phyloP scores from a whole-genome alignment of 2,329 filamentous ascomycete genomes.

The Plectosphaerella plurivora region DNA sequence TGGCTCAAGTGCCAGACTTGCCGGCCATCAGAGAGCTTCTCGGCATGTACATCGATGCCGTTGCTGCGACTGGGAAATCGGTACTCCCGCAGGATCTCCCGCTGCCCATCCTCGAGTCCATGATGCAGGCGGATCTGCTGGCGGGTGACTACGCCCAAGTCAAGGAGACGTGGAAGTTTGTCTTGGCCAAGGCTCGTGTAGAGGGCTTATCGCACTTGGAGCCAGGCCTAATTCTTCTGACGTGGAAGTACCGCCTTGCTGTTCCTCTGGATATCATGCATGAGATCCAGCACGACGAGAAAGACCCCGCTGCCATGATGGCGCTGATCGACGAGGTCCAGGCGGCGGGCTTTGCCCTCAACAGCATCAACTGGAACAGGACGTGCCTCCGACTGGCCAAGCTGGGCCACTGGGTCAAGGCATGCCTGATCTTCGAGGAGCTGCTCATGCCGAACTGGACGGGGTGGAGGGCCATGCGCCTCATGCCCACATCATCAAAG shows the following conservation, averaged over 20 bases:
- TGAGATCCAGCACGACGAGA: slow-evolving; percentile 32
- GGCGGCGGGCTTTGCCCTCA: slow-evolving; percentile 65
- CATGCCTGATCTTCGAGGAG: slow-evolving; percentile 71
- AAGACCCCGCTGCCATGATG: slow-evolving; percentile 41
- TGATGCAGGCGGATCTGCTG: slow-evolving; percentile 64
- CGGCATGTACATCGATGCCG: slow-evolving; percentile 42
- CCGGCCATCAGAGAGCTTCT: slow-evolving; percentile 55
- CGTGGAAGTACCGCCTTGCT: slow-evolving; percentile 49
- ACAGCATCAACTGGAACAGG: slow-evolving; percentile 76
- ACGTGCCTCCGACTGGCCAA: slow-evolving; percentile 65
- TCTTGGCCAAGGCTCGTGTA: slow-evolving; percentile 47
- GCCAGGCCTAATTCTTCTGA: slow-evolving; percentile 29
- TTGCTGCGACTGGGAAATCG: slow-evolving; percentile 23
- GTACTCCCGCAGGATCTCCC: slow-evolving; percentile 33
- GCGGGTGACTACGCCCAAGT: slow-evolving; percentile 57
- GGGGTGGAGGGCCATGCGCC: slow-evolving; percentile 55
- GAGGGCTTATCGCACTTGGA: slow-evolving; percentile 29
- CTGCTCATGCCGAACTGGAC: slow-evolving; percentile 75
- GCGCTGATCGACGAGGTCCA: slow-evolving; percentile 51
- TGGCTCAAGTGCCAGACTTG: slow-evolving; percentile 35
- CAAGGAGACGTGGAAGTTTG: slow-evolving; percentile 61
- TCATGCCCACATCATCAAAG: slow-evolving; percentile 11
- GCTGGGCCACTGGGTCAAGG: slow-evolving; percentile 55
- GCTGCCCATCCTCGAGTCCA: slow-evolving; percentile 52
- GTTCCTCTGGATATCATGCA: slow-evolving; percentile 45